Percentiles rank a stretch among this genome's conserved stretches.
These are phyloP conservation scores for Epichloe baconii DNA, from an alignment of 2,329 filamentous ascomycete species.

Conservation along the genomic window DNA sequence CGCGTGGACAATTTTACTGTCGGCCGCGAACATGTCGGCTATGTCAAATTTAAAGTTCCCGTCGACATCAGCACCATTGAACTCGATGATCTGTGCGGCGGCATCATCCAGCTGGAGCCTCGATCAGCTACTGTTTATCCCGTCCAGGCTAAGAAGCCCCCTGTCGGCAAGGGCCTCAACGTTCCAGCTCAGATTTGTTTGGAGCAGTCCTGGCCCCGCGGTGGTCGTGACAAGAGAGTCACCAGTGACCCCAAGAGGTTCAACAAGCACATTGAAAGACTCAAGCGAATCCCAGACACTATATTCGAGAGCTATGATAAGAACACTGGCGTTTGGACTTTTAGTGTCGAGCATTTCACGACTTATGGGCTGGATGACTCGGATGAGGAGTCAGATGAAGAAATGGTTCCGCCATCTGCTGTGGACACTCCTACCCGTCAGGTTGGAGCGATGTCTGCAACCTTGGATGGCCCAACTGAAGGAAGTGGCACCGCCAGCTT, in stretches of 20 bases:
- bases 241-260: conserved; percentile 48
- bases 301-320: conserved; percentile 70
- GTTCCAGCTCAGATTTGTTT: conserved; percentile 80
- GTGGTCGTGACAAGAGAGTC: conserved; percentile 40
- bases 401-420: conserved; percentile 8
- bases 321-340: conserved; percentile 76
- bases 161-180: conserved; percentile 78
- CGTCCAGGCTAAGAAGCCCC: conserved; percentile 62
- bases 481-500: conserved; percentile 49
- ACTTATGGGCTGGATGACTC: conserved; percentile 81
- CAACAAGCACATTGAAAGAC: conserved; percentile 69
- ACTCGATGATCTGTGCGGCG: conserved; percentile 65
- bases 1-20: conserved; percentile 65
- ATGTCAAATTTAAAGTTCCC: conserved; percentile 65
- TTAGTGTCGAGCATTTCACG: conserved; percentile 91
- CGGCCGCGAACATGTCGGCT: conserved; percentile 69
- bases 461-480: conserved; percentile 12
- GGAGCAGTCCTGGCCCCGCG: conserved; percentile 83
- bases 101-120: conserved; percentile 61
- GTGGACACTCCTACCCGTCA: not conserved
- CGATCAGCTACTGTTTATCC: conserved; percentile 84
- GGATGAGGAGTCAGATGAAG: conserved; percentile 56
- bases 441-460: conserved; percentile 15
- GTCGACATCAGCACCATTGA: conserved; percentile 74
- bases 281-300: conserved; percentile 69